Evolutionary conservation across 257 asterid species (phyloP).

Genomic region (Buddleja alternifolia): DNA sequence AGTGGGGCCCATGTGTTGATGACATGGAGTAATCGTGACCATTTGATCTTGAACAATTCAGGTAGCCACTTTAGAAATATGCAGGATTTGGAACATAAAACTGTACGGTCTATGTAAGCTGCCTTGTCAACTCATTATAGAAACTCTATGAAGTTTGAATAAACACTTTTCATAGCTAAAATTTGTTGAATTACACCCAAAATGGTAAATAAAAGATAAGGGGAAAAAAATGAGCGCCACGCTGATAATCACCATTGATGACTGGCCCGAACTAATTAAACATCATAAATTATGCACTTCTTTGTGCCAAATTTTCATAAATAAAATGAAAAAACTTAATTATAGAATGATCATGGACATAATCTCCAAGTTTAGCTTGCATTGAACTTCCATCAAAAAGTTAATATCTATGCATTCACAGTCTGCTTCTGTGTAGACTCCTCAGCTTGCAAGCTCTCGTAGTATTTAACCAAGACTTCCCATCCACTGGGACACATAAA

Average conservation of each 20-base stretch:
- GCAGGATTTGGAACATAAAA: too few species aligned
- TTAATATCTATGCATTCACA: constrained; percentile 44
- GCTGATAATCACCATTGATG: neutral
- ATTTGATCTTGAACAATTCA: too few species aligned
- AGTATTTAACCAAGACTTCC: constrained; percentile 77
- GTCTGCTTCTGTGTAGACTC: constrained; percentile 52
- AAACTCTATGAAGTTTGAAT: neutral
- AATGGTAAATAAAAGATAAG: neutral
- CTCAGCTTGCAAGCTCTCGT: constrained; percentile 75
- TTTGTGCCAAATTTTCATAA: constrained; percentile 13
- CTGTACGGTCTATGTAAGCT: too few species aligned
- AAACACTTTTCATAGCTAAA: neutral
- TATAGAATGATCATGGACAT: constrained; percentile 21
- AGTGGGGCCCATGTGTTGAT: too few species aligned
- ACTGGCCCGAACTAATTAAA: neutral
- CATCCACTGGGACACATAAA: constrained; percentile 90
- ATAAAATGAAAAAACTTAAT: constrained; percentile 1
- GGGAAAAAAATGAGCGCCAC: neutral
- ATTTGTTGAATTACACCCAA: neutral
- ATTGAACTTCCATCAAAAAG: neutral
- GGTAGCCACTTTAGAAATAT: too few species aligned
- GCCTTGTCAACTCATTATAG: neutral
- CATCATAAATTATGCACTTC: neutral
- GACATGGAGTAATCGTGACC: too few species aligned
- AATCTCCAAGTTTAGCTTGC: constrained; percentile 6